Evolutionary conservation across 805 yeast species (phyloP), one percentile per base, ranked within the genome.

Genomic region (Zygoascus ofunaensis): DNA sequence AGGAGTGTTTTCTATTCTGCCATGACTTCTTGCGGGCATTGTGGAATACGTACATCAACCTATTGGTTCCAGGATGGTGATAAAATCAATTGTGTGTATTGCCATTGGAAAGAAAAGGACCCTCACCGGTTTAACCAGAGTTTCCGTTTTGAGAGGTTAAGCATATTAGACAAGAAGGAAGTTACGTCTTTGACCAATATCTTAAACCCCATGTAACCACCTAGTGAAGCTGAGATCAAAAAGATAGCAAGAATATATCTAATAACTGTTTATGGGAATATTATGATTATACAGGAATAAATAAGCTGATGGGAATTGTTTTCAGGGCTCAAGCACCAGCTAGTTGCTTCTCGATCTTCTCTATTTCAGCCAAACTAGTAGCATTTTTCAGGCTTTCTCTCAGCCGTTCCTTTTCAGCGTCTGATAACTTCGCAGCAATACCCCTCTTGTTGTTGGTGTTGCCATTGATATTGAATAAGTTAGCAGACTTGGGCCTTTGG

Each of bases 291-390:
- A 26, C 12, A 26, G 12, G 7, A 26, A 26, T 8, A 26, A 26
- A 12, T 26, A 26, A 26, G 12, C 12, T 26, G 30, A 26, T 12
- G 12, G 30, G 12, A 26, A 26, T 26, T n/a, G n/a, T n/a, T n/a
- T n/a, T n/a, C n/a, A n/a, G n/a, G n/a, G n/a, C n/a, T n/a, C n/a
- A 26, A 26, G 30, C 7, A 26, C 30, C 30, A 26, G 30, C 30
- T 37, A 82, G 63, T 18, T 75, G 67, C 22, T 62, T 65, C 58
- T 86, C 94, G 20, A 87, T 73, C 41, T 76, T 65, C 46, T 80
- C 83, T 4, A 87, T 83, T 50, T 89, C 96, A 4, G 74, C 83
- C 46, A 89, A 58, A 42, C 79, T 77, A 3, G 77, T 71, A 1
- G 96, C 94, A 26, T 63, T 66, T 42, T 71, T 69, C 45, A 89